Base-by-base conservation (phyloP, 1,284 basidiomycete species). In the Tylopilus sp. region DNA sequence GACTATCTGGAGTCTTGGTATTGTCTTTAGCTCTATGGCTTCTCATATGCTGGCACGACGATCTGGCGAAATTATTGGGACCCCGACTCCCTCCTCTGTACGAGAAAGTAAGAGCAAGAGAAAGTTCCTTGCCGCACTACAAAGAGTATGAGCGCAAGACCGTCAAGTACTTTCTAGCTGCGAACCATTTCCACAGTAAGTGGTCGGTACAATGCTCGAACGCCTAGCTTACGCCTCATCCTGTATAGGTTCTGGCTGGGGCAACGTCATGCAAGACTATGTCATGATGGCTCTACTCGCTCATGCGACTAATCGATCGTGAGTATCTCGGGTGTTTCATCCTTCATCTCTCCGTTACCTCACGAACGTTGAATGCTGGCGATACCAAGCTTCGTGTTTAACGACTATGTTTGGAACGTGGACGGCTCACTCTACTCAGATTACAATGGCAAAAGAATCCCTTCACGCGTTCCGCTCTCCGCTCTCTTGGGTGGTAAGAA, bases 241-340 rank as follows among this genome's bases (percentile, higher is more conserved):
- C 37, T 45, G 24, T 46, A 12, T 37, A 71, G 73, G 60, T 38
- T 69, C 67, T 1, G 73, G 70, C 4, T 74, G 69, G 71, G 73
- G 66, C 0, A 75, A 74, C 36, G 62, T 73, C 4, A 70, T 75
- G 66, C 72, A 74, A 51, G 73, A 75, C 44, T 59, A 65, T 50
- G 56, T 72, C 20, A 59, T 74, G 59, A 68, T 60, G 51, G 58
- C 54, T 28, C 53, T 68, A 21, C 58, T 73, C 9, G 69, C 68
- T 0, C 63, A 73, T 48, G 43, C 56, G 5, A 53, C 61, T 7
- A 62, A 65, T 44, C 59, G 67, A 50, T 64, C 68, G 70, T 73
- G 48, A 60, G 72, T 63, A 42, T 30, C 29, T 37, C 26, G 12
- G 0, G 12, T 14, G 11, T 12, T 14, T 30, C 18, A 2, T 48